Conservation (phyloP, 1,139 yeast genomes). For the Suhomyces anneliseae region DNA sequence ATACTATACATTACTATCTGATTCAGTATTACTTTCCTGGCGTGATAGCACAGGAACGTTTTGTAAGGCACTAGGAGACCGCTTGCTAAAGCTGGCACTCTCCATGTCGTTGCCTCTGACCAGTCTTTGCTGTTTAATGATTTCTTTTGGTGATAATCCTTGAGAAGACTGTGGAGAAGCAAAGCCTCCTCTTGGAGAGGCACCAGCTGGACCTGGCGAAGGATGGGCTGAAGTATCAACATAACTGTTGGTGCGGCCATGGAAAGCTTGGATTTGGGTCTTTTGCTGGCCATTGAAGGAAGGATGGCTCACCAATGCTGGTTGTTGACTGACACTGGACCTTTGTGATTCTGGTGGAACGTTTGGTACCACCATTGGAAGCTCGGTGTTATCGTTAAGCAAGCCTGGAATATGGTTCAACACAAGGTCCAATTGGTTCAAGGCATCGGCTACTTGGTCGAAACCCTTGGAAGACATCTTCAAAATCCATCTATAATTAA, state of each 20-base stretch:
- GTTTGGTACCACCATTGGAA: constrained; percentile 41
- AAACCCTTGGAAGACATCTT: constrained; percentile 73
- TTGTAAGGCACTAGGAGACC: constrained; percentile 5
- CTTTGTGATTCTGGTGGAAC: constrained; percentile 22
- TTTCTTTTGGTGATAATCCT: constrained; percentile 36
- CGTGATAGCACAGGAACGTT: constrained; percentile 3
- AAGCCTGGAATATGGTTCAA: constrained; percentile 68
- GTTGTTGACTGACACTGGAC: not conserved
- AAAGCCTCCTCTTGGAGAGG: constrained; percentile 16
- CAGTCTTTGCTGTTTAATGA: constrained; percentile 21
- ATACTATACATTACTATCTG: not conserved
- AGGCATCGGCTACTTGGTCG: constrained; percentile 70
- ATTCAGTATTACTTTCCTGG: constrained; percentile 1
- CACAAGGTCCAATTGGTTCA: constrained; percentile 64
- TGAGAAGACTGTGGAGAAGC: constrained; percentile 35
- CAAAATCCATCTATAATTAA: constrained; percentile 73
- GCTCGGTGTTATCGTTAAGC: constrained; percentile 44
- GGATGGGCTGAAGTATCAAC: constrained; percentile 19
- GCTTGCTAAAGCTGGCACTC: not conserved
- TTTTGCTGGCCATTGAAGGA: not conserved
- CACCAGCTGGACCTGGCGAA: constrained; percentile 23
- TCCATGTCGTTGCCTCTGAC: constrained; percentile 1
- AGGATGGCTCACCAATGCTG: not conserved
- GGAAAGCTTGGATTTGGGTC: constrained; percentile 2
- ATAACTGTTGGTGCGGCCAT: constrained; percentile 9